A percentile compares a stretch with the other conserved stretches of the same genome.
Conservation (phyloP, 495 filamentous ascomycete species). For the Cetradonia linearis region DNA sequence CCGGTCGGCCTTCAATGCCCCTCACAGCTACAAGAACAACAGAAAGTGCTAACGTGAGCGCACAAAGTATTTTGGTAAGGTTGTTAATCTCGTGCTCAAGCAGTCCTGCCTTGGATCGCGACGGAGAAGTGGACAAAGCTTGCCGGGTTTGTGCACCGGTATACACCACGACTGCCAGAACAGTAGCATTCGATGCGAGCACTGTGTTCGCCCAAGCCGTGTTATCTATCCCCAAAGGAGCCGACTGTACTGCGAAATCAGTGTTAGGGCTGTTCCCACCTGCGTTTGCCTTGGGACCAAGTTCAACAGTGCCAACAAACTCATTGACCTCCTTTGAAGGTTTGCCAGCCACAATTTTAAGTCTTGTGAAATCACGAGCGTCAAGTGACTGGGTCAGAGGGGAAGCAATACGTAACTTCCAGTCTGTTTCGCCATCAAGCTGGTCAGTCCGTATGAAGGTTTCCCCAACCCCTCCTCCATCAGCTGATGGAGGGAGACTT, state of each 20-base stretch:
- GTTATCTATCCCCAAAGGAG: slow-evolving; percentile 85
- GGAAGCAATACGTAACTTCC: slow-evolving; percentile 88
- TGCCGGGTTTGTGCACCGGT: slow-evolving; percentile 92
- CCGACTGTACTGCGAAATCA: slow-evolving; percentile 34
- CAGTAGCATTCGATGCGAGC: slow-evolving; percentile 80
- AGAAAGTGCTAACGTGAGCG: slow-evolving; percentile 74
- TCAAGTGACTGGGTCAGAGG: slow-evolving; percentile 67
- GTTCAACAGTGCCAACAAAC: slow-evolving; percentile 76
- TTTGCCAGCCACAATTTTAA: slow-evolving; percentile 73
- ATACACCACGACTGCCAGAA: slow-evolving; percentile 82
- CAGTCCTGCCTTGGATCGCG: slow-evolving; percentile 83
- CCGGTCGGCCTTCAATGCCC: slow-evolving; percentile 58
- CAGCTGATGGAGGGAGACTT: slow-evolving; percentile 14
- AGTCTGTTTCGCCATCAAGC: slow-evolving; percentile 96
- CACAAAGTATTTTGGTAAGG: slow-evolving; percentile 92
- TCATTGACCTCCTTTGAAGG: slow-evolving; percentile 90
- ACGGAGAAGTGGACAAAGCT: slow-evolving; percentile 82
- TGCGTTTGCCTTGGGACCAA: slow-evolving; percentile 31
- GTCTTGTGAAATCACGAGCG: slow-evolving; percentile 54
- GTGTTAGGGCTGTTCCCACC: slow-evolving; percentile 21
- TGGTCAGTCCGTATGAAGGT: slow-evolving; percentile 98
- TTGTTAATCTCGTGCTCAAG: slow-evolving; percentile 96
- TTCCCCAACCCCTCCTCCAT: slow-evolving; percentile 52
- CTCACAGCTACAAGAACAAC: slow-evolving; percentile 83
- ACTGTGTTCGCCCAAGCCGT: slow-evolving; percentile 99